These are phyloP conservation scores for Casuarina cunninghamiana DNA, from an alignment of 306 rosid species.

Conservation along the genomic window DNA sequence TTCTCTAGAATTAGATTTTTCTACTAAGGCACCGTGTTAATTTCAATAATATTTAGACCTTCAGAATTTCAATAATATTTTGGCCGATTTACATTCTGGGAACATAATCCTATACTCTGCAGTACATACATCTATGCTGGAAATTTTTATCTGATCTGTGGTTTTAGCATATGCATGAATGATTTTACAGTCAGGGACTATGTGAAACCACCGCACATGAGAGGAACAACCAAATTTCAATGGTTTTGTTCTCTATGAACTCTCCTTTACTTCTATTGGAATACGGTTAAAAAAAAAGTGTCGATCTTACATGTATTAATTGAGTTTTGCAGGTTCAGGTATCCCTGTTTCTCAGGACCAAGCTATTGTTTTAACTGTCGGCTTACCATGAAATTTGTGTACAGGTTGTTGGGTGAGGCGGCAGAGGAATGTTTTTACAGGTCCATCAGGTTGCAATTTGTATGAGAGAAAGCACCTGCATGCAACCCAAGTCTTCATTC, in stretches of 20 bases:
- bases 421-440: slow-evolving; percentile 11
- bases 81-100: neutral
- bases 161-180: slow-evolving; percentile 24
- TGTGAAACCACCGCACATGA: slow-evolving; percentile 32
- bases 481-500: neutral
- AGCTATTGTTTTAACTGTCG: slow-evolving; percentile 39
- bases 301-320: slow-evolving; percentile 39
- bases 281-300: slow-evolving; percentile 3
- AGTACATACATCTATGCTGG: neutral
- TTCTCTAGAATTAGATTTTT: neutral
- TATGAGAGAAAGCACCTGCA: slow-evolving; percentile 10
- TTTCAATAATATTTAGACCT: neutral
- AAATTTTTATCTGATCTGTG: slow-evolving; percentile 25
- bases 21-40: neutral
- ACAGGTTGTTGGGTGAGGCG: slow-evolving; percentile 55
- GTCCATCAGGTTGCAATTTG: slow-evolving; percentile 26
- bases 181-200: slow-evolving; percentile 47
- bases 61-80: neutral
- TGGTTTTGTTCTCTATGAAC: slow-evolving; percentile 30
- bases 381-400: slow-evolving; percentile 65
- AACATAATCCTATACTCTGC: neutral
- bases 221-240: slow-evolving; percentile 44
- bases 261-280: neutral
- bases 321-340: slow-evolving; percentile 83
- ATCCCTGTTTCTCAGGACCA: slow-evolving; percentile 50